phyloP scores from a whole-genome alignment of 331 rosid genomes.

The Quercus tomentella region DNA sequence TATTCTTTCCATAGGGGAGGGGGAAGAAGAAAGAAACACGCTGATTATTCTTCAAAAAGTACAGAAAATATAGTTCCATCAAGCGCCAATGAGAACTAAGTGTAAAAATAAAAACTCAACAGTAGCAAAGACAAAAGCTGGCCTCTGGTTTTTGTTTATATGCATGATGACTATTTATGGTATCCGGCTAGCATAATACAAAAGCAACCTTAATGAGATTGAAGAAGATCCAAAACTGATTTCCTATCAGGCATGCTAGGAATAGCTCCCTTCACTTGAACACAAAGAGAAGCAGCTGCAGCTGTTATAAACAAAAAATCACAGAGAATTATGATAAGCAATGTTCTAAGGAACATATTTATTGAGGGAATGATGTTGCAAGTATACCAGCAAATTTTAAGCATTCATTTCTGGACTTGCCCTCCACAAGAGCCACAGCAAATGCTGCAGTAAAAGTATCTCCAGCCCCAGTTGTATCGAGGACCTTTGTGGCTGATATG shows the following conservation, averaged over 20 bases:
- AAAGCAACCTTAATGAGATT: slow-evolving; percentile 31
- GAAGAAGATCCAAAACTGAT: slow-evolving; percentile 68
- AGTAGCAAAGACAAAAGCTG: background rate
- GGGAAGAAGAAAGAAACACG: too few species aligned
- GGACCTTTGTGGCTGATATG: slow-evolving; percentile 53
- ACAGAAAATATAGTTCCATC: too few species aligned
- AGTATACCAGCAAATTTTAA: slow-evolving; percentile 70
- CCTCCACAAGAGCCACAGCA: slow-evolving; percentile 87
- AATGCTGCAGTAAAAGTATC: slow-evolving; percentile 92
- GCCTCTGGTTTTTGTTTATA: background rate
- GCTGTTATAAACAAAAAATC: slow-evolving; percentile 39
- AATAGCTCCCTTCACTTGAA: slow-evolving; percentile 95
- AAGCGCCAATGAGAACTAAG: background rate
- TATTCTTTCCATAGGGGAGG: too few species aligned
- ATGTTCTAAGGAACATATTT: background rate
- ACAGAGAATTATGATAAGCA: background rate
- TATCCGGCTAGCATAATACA: background rate
- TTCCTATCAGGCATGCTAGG: slow-evolving; percentile 92
- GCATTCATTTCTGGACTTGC: slow-evolving; percentile 68
- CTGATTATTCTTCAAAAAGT: too few species aligned
- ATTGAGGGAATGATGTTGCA: background rate
- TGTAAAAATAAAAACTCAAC: background rate
- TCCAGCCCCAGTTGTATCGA: slow-evolving; percentile 94
- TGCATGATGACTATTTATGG: background rate
- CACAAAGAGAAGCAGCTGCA: slow-evolving; percentile 93